These are phyloP conservation scores for Chrysochromulina tobinii DNA, from an alignment of 78 protist genomes.

Conservation along the genomic window DNA sequence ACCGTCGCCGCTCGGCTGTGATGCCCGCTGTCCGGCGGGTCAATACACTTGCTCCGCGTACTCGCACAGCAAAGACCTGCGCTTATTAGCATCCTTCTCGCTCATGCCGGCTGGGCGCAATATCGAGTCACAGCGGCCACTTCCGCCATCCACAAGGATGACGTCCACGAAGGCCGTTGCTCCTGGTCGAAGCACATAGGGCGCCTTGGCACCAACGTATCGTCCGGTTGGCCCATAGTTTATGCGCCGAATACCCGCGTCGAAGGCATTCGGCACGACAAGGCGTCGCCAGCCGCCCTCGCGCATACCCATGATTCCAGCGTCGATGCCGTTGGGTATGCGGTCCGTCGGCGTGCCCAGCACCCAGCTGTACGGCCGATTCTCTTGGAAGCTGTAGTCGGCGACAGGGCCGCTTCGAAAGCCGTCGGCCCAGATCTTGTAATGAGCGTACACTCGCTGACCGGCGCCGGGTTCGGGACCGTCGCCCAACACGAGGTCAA, in stretches of 20 bases:
- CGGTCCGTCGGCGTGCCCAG: background rate
- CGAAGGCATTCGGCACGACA: background rate
- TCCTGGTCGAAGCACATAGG: background rate
- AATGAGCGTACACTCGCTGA: background rate
- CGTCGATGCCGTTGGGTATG: background rate
- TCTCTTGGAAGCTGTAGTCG: background rate
- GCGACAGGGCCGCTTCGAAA: background rate
- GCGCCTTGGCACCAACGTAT: too few relatives aligned
- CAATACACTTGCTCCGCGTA: too few relatives aligned
- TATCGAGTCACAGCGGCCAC: too few relatives aligned
- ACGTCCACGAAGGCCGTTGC: background rate
- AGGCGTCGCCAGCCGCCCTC: slow-evolving; percentile 9
- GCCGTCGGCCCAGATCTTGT: background rate
- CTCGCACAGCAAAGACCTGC: too few relatives aligned
- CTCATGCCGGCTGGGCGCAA: too few relatives aligned
- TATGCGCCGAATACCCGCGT: too few relatives aligned
- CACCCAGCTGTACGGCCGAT: background rate
- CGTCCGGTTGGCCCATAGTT: background rate
- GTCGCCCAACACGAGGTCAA: background rate
- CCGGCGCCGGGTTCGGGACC: background rate
- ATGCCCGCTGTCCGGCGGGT: too few relatives aligned
- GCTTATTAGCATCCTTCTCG: too few relatives aligned
- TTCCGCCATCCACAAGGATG: background rate
- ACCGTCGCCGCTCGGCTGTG: too few relatives aligned
- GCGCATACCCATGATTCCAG: background rate